Evolutionary conservation across 139 green algal species (phyloP), one percentile per base, ranked within the genome.

Genomic region (Auxenochlorella pyrenoidosa): DNA sequence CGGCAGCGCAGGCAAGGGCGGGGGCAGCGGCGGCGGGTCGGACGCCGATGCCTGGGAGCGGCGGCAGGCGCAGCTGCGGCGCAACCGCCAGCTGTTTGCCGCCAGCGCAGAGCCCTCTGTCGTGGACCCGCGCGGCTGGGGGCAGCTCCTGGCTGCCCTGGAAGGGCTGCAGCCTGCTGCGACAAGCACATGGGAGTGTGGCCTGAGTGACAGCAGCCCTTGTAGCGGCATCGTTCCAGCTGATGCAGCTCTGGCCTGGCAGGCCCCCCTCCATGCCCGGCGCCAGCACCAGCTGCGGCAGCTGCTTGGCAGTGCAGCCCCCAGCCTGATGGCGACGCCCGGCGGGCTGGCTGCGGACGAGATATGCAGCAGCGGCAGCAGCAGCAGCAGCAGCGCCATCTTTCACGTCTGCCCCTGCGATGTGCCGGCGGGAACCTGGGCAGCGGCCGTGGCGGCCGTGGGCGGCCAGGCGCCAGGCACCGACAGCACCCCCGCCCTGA

Each of bases 371-470:
- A 54, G 73, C 73, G 51, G 41, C 73, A 36, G 73, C 22, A 79
- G 73, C 73, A 79, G 73, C 73, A 59, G 73, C 22, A 36, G 73
- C 73, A 59, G 73, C 16, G 41, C 10, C 73, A 5, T 54, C 6
- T 66, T 86, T 26, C 44, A 47, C 21, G n/a, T 79, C 32, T 78
- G 82, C 82, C 43, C 82, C 41, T 78, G 65, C 21, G 82, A 86
- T 5, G 44, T 79, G 66, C 30, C 18, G 18, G 12, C 43, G 2
- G 43, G 28, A 66, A 76, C 40, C 63, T 85, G 80, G 80, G 36
- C 32, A 2, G 1, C 28, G 3, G 80, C 41, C 0, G 8, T 85
- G 59, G 40, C 22, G 3, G 43, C 30, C 0, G 80, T 4, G 30
- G 15, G 51, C 22, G 8, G 16, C 36, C 5, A 38, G 36, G 60